Conservation (phyloP, 768 basidiomycete genomes). For the Fibroporia radiculosa region DNA sequence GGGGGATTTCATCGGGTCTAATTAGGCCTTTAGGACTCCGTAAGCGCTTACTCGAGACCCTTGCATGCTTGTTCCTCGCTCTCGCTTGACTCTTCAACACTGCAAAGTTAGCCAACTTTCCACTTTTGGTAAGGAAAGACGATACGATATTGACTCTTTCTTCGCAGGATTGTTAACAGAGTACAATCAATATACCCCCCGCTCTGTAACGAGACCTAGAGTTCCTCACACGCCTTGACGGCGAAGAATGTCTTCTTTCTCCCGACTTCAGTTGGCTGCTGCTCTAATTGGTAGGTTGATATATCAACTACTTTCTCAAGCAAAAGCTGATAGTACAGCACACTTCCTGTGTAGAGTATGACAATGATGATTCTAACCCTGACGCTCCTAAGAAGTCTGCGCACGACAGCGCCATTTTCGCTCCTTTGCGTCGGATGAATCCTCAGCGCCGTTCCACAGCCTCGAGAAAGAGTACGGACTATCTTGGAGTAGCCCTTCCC, state of each 20-base stretch:
- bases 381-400: slow-evolving; percentile 54
- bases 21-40: no score
- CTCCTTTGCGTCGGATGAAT: slow-evolving; percentile 57
- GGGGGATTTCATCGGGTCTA: no score
- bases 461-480: slow-evolving; percentile 50
- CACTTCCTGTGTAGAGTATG: slow-evolving; percentile 55
- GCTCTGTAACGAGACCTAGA: no score
- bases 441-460: slow-evolving; percentile 36
- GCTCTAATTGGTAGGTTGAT: slow-evolving; percentile 64
- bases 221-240: no score
- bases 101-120: no score
- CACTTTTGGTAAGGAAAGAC: no score
- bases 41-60: no score
- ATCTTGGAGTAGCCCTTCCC: slow-evolving; percentile 61
- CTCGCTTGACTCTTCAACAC: no score
- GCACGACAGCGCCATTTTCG: slow-evolving; percentile 80
- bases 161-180: no score
- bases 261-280: slow-evolving; percentile 80
- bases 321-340: slow-evolving; percentile 1
- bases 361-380: slow-evolving; percentile 75
- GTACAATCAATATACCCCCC: no score
- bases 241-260: slow-evolving; percentile 66
- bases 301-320: slow-evolving; percentile 1
- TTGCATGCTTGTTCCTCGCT: no score
- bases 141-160: no score